phyloP scores from a whole-genome alignment of 2,329 filamentous ascomycete genomes.

The Cordyceps fumosorosea region DNA sequence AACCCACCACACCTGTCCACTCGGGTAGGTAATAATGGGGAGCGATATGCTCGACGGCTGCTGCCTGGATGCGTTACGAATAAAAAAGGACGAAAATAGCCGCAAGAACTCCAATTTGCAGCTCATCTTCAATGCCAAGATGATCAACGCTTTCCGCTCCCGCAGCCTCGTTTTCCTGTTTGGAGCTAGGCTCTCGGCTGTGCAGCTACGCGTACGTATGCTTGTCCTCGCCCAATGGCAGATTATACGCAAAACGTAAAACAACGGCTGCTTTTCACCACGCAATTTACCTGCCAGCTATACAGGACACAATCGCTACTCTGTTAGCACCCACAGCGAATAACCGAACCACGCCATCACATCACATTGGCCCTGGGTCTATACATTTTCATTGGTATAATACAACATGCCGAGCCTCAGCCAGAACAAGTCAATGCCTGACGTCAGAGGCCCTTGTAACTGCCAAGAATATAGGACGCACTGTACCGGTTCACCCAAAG shows the following conservation, averaged over 20 bases:
- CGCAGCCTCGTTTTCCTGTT: background rate
- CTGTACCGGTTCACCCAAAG: background rate
- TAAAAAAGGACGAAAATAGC: background rate
- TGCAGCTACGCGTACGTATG: no score
- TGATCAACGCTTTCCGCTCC: background rate
- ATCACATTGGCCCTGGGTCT: slow-evolving; percentile 9
- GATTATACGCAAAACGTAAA: background rate
- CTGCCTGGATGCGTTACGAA: background rate
- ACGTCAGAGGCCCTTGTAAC: background rate
- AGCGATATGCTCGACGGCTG: background rate
- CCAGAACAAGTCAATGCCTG: background rate
- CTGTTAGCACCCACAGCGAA: no score
- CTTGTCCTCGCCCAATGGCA: no score
- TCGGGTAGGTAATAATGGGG: no score
- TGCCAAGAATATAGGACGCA: background rate
- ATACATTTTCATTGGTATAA: slow-evolving; percentile 24
- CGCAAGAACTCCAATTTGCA: background rate
- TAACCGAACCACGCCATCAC: background rate
- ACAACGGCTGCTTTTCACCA: background rate
- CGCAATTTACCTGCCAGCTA: no score
- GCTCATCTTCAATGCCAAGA: background rate
- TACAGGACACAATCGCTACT: background rate
- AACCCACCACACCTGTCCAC: background rate
- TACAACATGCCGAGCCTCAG: slow-evolving; percentile 21
- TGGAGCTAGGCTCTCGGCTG: background rate